phyloP scores from a whole-genome alignment of 2,329 filamentous ascomycete genomes.

The Corynespora cassiicola region DNA sequence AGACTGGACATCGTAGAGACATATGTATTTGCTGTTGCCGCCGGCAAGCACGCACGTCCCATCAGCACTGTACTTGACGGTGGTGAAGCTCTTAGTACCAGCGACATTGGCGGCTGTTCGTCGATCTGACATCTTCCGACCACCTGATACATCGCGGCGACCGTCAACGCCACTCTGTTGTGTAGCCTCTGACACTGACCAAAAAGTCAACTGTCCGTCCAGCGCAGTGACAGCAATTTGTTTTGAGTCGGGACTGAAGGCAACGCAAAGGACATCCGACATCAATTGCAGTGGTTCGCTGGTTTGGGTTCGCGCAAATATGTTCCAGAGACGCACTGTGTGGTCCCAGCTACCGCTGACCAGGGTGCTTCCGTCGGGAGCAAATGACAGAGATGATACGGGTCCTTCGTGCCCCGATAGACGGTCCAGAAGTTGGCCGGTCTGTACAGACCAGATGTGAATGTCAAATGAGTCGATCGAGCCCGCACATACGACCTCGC shows the following conservation, averaged over 20 bases:
- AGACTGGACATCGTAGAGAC: conserved; percentile 91
- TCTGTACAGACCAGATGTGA: conserved; percentile 98
- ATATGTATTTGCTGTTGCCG: conserved; percentile 98
- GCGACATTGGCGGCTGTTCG: conserved; percentile 89
- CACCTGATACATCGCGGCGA: conserved; percentile 89
- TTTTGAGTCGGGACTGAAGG: conserved; percentile 86
- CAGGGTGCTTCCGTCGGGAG: conserved; percentile 81
- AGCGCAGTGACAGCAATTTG: conserved; percentile 92
- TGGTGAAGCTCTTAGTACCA: conserved; percentile 88
- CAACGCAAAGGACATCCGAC: conserved; percentile 85
- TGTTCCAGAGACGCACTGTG: conserved; percentile 94
- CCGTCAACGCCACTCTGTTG: conserved; percentile 89
- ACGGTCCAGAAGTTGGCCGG: conserved; percentile 90
- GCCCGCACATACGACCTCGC: conserved; percentile 93
- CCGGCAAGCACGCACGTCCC: conserved; percentile 88
- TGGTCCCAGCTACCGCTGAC: conserved; percentile 97
- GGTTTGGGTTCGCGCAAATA: conserved; percentile 92
- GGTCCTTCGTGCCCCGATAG: conserved; percentile 93
- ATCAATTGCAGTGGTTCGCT: conserved; percentile 93
- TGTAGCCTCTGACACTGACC: conserved; percentile 86
- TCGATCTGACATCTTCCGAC: conserved; percentile 85
- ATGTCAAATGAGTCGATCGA: conserved; percentile 97
- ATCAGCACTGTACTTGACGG: conserved; percentile 89
- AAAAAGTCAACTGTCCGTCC: conserved; percentile 94
- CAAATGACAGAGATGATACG: conserved; percentile 85